phyloP scores from a whole-genome alignment of 2,329 filamentous ascomycete species.

The Alternaria consortialis region DNA sequence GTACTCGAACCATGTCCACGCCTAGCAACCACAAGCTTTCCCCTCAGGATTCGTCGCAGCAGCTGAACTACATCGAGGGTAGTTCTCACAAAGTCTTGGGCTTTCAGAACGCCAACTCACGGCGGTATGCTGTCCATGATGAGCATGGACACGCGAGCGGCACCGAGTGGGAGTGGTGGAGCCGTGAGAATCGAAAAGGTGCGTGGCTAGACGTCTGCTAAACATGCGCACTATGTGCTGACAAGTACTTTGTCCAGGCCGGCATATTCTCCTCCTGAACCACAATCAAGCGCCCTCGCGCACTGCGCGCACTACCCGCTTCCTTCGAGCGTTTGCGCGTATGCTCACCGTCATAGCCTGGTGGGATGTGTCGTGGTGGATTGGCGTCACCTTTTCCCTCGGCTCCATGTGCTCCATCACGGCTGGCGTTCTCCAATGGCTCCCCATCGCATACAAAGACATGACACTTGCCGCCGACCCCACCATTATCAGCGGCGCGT shows the following conservation, averaged over 20 bases:
- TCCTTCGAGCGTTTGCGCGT: not conserved
- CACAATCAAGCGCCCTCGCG: not conserved
- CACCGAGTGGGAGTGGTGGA: conserved; percentile 2
- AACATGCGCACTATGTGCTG: not conserved
- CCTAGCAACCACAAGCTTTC: not conserved
- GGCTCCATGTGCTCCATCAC: conserved; percentile 1
- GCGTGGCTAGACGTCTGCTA: not conserved
- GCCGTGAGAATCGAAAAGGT: conserved; percentile 6
- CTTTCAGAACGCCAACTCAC: not conserved
- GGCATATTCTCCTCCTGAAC: not conserved
- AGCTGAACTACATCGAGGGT: not conserved
- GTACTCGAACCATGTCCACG: not conserved
- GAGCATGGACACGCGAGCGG: not conserved
- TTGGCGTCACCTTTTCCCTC: not conserved
- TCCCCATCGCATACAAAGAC: not conserved
- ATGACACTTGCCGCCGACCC: not conserved
- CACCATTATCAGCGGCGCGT: not conserved
- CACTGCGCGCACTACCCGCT: not conserved
- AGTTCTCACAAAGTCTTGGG: not conserved
- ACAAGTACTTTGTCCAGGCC: not conserved
- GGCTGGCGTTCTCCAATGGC: not conserved
- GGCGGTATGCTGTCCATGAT: not conserved
- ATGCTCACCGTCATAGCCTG: not conserved
- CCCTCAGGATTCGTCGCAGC: not conserved
- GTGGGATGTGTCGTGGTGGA: conserved; percentile 5